A percentile compares a stretch with the other conserved stretches of the same genome.
Conservation (phyloP, 352 stramenopile species). For the Phytophthora crassamura region DNA sequence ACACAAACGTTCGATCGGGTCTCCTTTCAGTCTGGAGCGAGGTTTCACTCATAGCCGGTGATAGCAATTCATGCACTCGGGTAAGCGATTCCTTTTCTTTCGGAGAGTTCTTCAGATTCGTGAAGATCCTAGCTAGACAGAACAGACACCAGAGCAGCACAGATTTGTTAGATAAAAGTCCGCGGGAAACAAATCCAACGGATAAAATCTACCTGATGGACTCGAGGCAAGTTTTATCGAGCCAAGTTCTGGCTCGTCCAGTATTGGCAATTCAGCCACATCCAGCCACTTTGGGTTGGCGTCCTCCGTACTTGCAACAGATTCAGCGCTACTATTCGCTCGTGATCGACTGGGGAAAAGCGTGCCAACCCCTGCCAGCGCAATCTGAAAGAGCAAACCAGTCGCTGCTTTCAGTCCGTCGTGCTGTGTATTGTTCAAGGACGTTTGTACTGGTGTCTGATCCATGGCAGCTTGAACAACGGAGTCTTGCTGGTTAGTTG, state of each 20-base stretch:
- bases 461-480: background rate
- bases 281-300: background rate
- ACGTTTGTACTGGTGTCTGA: background rate
- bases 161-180: slow-evolving; percentile 12
- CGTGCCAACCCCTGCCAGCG: slow-evolving; percentile 39
- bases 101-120: slow-evolving; percentile 15
- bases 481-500: slow-evolving; percentile 11
- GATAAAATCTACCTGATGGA: slow-evolving; percentile 15
- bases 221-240: slow-evolving; percentile 9
- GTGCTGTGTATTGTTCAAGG: slow-evolving; percentile 14
- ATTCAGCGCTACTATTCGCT: background rate
- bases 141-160: slow-evolving; percentile 12
- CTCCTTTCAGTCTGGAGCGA: slow-evolving; percentile 16
- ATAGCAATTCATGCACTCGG: slow-evolving; percentile 9
- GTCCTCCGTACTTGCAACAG: background rate
- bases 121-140: slow-evolving; percentile 28
- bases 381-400: slow-evolving; percentile 47
- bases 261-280: background rate
- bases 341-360: slow-evolving; percentile 2
- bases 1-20: slow-evolving; percentile 21
- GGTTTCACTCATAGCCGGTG: slow-evolving; percentile 16
- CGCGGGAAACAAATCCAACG: background rate
- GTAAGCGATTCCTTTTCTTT: slow-evolving; percentile 15
- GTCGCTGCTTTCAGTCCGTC: slow-evolving; percentile 37
- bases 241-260: slow-evolving; percentile 13